Base-by-base conservation (phyloP, 768 basidiomycete genomes). In the Pleurotus citrinopileatus region DNA sequence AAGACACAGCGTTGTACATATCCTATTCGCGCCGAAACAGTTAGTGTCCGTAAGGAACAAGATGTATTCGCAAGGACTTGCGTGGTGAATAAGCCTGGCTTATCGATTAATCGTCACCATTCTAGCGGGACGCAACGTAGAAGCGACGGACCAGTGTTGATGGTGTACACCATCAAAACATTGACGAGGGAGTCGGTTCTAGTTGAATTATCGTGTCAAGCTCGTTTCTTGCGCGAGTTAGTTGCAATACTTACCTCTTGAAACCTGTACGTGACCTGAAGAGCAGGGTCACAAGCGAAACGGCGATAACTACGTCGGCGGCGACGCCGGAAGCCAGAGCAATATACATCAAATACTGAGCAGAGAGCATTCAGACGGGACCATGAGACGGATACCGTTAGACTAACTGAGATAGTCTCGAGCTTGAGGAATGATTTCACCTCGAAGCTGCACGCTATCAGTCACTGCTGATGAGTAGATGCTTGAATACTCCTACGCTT, bases 261-360 rank as follows among this genome's bases (percentile, higher is more conserved):
- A 74, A 65, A 6, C 68, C 67, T 7, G 74, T 73, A 13, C 71
- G 63, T 38, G 63, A 75, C 26, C 69, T 72, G 42, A 71, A 64
- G 7, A 80, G 60, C 17, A 75, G 62, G 15, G 74, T 58, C 44
- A 75, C 77, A 0, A 80, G 61, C 2, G 73, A 67, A 4, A 47
- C 63, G 5, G 78, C 73, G 44, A 79, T 76, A 15, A 70, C 45
- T 25, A 77, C 61, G 52, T 80, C 79, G 1, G 77, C 74, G 8
- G 76, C 59, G 0, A 78, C 77, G 0, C 74, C 75, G 45, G 63
- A 62, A 27, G 61, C 66, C 3, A 72, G 57, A 8, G 67, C 62
- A 7, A 55, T 57, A 43, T 72, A 71, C 52, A 73, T 53, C 15
- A 68, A 58, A 50, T 62, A 66, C 70, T 69, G 19, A 4, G 27